Evolutionary conservation across 2,329 filamentous ascomycete species (phyloP).

Genomic region (Chrysoporthe puriensis): DNA sequence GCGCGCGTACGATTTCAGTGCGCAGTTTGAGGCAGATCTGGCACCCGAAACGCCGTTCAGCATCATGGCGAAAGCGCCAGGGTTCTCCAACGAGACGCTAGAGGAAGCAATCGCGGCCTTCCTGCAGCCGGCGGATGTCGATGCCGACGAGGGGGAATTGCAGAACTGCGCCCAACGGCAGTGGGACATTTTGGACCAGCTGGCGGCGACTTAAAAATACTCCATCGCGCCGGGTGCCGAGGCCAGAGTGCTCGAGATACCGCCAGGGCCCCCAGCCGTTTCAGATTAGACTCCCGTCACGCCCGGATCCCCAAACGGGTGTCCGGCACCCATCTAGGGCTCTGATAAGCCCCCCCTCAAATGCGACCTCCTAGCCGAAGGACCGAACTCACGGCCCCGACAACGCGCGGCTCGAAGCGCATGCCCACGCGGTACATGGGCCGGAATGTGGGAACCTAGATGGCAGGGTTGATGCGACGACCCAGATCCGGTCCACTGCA

Average conservation of each 20-base stretch:
- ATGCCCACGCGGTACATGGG: slow-evolving; percentile 5
- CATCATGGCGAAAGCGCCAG: slow-evolving; percentile 49
- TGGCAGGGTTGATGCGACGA: neutral
- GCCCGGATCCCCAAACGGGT: slow-evolving; percentile 7
- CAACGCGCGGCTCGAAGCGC: neutral
- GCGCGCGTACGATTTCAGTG: slow-evolving; percentile 66
- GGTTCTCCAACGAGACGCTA: slow-evolving; percentile 51
- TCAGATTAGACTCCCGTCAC: slow-evolving; percentile 24
- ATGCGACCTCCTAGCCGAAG: neutral
- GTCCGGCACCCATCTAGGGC: neutral
- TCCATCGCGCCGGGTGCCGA: slow-evolving; percentile 32
- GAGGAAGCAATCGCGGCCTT: slow-evolving; percentile 56
- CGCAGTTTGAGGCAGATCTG: slow-evolving; percentile 59
- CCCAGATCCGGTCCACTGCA: neutral
- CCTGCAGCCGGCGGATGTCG: slow-evolving; percentile 38
- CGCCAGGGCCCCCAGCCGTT: slow-evolving; percentile 17
- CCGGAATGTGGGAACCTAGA: neutral
- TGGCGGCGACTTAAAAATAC: slow-evolving; percentile 30
- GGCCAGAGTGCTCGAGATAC: slow-evolving; percentile 12
- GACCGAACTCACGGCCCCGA: neutral
- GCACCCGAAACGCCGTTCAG: slow-evolving; percentile 47
- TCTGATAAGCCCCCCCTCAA: neutral
- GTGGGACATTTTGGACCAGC: slow-evolving; percentile 44
- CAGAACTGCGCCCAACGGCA: slow-evolving; percentile 43
- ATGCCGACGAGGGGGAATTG: slow-evolving; percentile 41